Percentiles rank a stretch among this genome's conserved stretches.
phyloP scores from a whole-genome alignment of 306 rosid genomes.

The Calophaca sinica region DNA sequence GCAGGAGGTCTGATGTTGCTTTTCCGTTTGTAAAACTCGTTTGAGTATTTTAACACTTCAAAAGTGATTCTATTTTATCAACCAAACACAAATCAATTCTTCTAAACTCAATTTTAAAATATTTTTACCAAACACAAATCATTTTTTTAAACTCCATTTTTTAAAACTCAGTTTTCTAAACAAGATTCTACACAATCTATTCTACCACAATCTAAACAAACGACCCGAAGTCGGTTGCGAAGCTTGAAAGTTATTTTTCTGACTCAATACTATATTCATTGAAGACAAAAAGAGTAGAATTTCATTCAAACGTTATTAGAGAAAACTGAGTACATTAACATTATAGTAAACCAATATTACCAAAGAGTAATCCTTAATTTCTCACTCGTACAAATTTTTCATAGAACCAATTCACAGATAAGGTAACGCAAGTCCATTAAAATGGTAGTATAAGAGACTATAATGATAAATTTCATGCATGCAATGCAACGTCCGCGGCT shows the following conservation, averaged over 20 bases:
- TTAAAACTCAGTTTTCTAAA: too few species aligned
- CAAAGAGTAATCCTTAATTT: neutral
- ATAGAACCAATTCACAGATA: neutral
- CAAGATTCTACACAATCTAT: too few species aligned
- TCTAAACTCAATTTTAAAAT: too few species aligned
- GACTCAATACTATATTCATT: neutral
- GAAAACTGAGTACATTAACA: slow-evolving; percentile 32
- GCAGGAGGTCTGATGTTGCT: too few species aligned
- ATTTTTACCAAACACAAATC: too few species aligned
- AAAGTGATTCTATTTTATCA: too few species aligned
- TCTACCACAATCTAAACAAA: too few species aligned
- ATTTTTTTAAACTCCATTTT: too few species aligned
- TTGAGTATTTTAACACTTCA: too few species aligned
- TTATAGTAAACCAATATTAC: neutral
- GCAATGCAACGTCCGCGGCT: slow-evolving; percentile 36
- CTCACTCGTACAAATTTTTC: neutral
- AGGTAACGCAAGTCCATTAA: neutral
- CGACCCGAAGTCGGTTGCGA: neutral
- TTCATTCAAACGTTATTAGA: slow-evolving; percentile 7
- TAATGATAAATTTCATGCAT: slow-evolving; percentile 29
- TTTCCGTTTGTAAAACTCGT: too few species aligned
- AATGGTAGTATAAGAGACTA: slow-evolving; percentile 1
- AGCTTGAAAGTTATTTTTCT: neutral
- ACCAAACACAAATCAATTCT: too few species aligned
- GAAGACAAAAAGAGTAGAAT: slow-evolving; percentile 1